A percentile compares a stretch with the other conserved stretches of the same genome.
These are phyloP conservation scores for Pythium diclinum DNA, from an alignment of 352 stramenopile genomes.

Conservation along the genomic window DNA sequence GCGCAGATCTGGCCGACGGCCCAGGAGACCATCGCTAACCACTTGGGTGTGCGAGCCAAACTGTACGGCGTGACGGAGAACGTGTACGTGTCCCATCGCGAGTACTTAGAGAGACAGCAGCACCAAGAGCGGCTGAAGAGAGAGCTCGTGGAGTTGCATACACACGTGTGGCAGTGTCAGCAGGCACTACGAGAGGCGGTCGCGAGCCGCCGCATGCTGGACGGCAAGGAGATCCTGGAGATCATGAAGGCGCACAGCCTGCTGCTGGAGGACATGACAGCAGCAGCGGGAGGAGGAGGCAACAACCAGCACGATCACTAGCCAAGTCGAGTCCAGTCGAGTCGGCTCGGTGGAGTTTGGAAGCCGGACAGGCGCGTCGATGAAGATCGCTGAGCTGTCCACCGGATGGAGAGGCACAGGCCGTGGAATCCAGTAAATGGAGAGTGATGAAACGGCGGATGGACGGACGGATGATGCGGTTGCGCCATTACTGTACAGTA, in stretches of 20 bases:
- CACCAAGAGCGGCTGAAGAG: constrained; percentile 30
- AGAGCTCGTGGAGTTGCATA: constrained; percentile 37
- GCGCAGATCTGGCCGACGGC: constrained; percentile 28
- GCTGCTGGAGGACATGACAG: constrained; percentile 11
- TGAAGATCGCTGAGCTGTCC: neutral
- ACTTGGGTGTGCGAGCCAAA: constrained; percentile 39
- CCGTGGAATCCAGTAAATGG: neutral
- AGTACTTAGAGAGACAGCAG: constrained; percentile 36
- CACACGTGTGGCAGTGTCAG: constrained; percentile 38
- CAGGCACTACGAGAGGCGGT: constrained; percentile 39
- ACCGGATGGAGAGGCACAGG: neutral
- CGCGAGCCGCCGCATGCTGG: constrained; percentile 44
- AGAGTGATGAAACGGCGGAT: no score
- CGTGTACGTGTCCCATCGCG: constrained; percentile 58
- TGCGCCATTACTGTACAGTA: no score
- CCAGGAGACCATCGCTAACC: constrained; percentile 44
- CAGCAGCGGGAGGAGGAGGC: neutral
- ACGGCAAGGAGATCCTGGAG: constrained; percentile 49
- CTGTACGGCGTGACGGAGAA: constrained; percentile 71
- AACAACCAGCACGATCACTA: constrained; percentile 31
- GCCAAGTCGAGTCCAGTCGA: neutral
- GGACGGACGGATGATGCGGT: no score
- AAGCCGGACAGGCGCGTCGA: neutral
- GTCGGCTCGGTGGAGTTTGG: no score
- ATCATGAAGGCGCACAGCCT: constrained; percentile 42